Conservation (phyloP, 495 filamentous ascomycete species). For the Tetracladium marchalianum region DNA sequence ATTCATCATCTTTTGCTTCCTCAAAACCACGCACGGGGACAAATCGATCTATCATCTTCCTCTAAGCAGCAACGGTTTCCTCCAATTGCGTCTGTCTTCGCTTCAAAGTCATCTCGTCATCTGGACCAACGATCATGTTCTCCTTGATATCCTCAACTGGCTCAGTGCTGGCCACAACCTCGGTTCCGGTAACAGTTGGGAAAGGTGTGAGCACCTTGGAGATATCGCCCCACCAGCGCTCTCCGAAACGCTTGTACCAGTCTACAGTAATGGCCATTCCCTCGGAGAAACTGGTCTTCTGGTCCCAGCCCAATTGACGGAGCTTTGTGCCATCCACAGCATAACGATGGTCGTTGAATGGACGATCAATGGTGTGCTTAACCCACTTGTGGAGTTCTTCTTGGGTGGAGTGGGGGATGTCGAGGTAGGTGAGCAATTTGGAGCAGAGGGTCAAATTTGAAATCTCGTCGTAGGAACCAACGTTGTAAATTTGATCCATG, state of each 20-base stretch:
- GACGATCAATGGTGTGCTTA: slow-evolving; percentile 56
- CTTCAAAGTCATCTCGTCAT: slow-evolving; percentile 15
- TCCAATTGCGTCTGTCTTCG: slow-evolving; percentile 18
- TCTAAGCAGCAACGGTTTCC: slow-evolving; percentile 2
- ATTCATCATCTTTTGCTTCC: not conserved
- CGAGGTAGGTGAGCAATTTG: slow-evolving; percentile 44
- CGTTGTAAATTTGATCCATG: slow-evolving; percentile 63
- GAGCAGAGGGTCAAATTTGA: slow-evolving; percentile 50
- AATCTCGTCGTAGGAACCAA: slow-evolving; percentile 58
- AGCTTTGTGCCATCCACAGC: slow-evolving; percentile 60
- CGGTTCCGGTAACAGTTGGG: slow-evolving; percentile 39
- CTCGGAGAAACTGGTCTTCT: slow-evolving; percentile 47
- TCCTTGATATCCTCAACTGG: slow-evolving; percentile 31
- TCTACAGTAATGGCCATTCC: slow-evolving; percentile 56
- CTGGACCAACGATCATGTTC: slow-evolving; percentile 16
- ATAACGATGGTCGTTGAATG: slow-evolving; percentile 65
- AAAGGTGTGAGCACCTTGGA: slow-evolving; percentile 50
- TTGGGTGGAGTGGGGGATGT: slow-evolving; percentile 28
- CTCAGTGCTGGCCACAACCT: slow-evolving; percentile 39
- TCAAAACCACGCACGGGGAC: not conserved
- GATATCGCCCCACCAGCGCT: slow-evolving; percentile 68
- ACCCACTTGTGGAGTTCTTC: slow-evolving; percentile 44
- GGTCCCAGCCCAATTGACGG: slow-evolving; percentile 54
- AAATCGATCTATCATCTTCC: not conserved
- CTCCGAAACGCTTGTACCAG: slow-evolving; percentile 56